phyloP scores from a whole-genome alignment of 352 stramenopile species.

The Phytophthora sp. region DNA sequence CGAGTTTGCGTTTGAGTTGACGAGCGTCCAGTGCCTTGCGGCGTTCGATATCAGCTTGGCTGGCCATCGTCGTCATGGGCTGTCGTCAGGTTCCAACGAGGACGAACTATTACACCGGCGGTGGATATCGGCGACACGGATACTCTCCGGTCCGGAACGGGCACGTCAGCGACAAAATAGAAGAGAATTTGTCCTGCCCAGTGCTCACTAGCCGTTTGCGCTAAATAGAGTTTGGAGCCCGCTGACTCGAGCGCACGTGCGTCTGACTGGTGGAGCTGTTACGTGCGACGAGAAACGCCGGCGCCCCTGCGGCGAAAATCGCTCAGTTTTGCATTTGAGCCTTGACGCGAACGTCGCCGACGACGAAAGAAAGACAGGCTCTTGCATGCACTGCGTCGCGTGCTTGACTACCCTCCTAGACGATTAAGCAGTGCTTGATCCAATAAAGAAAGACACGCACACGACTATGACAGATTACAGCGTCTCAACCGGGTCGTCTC shows the following conservation, averaged over 20 bases:
- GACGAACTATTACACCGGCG: no score
- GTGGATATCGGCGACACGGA: constrained; percentile 3
- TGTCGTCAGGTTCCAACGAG: no score
- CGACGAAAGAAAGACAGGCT: not conserved
- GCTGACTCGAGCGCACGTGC: constrained; percentile 3
- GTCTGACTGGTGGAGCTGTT: constrained; percentile 28
- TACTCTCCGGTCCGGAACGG: not conserved
- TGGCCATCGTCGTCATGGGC: constrained; percentile 31
- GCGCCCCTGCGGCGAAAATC: not conserved
- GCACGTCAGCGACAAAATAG: constrained; percentile 44
- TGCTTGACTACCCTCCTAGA: not conserved
- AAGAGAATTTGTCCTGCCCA: constrained; percentile 19
- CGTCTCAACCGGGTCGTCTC: constrained; percentile 10
- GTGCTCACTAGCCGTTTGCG: constrained; percentile 26
- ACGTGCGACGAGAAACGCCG: constrained; percentile 32
- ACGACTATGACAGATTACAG: constrained; percentile 33
- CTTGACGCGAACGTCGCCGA: constrained; percentile 2
- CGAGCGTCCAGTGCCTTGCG: constrained; percentile 2
- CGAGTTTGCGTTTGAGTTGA: constrained; percentile 13
- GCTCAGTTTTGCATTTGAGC: constrained; percentile 41
- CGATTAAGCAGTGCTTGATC: constrained; percentile 9
- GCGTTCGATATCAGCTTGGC: constrained; percentile 14
- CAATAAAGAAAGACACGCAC: no score
- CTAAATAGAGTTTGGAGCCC: constrained; percentile 28
- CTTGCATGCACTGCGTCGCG: constrained; percentile 16